Evolutionary conservation across 1,284 basidiomycete species (phyloP), one percentile per base, ranked within the genome.

Genomic region (Papiliotrema laurentii): DNA sequence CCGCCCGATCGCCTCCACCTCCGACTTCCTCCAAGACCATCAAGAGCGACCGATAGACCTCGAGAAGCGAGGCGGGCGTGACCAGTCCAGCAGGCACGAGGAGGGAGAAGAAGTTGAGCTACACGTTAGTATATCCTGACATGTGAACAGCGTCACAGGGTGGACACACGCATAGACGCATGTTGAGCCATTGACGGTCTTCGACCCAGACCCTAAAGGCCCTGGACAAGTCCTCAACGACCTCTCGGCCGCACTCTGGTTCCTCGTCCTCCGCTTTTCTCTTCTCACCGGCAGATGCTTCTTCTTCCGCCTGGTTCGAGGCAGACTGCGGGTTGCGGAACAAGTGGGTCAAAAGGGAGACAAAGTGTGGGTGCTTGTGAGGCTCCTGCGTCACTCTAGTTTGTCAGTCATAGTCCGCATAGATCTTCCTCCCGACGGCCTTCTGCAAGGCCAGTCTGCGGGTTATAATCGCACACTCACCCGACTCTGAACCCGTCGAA

Each of bases 41-140:
- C 3, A 85, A 83, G 59, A 94, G 88, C 0, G 88, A 86, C 53
- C 84, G 82, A 24, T 94, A 78, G 11, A 92, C 80, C 6, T 82
- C 79, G 39, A 86, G 77, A 75, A 96, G 79, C 3, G 89, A 91
- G 14, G 83, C 78, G 0, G 83, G 72, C 2, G 86, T 82, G 43
- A 96, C 80, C 1, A 94, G 76, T 43, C 81, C 80, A 11, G 88
- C 81, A 27, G 85, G 78, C 26, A 87, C 84, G 36, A 94, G 74
- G 62, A 91, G 86, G 0, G 90, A 86, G 63, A 96, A 93, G 69
- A 96, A 88, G 60, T 90, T 87, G 19, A 93, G 84, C 89, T 93
- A 61, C 9, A 14, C 25, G 34, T 18, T 26, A 31, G 25, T 26
- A 10, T 40, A 35, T n/a, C 44, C 30, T 47, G 31, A 34, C 28